These are phyloP conservation scores for Penicillium antarcticum DNA, from an alignment of 495 filamentous ascomycete genomes.

Conservation along the genomic window DNA sequence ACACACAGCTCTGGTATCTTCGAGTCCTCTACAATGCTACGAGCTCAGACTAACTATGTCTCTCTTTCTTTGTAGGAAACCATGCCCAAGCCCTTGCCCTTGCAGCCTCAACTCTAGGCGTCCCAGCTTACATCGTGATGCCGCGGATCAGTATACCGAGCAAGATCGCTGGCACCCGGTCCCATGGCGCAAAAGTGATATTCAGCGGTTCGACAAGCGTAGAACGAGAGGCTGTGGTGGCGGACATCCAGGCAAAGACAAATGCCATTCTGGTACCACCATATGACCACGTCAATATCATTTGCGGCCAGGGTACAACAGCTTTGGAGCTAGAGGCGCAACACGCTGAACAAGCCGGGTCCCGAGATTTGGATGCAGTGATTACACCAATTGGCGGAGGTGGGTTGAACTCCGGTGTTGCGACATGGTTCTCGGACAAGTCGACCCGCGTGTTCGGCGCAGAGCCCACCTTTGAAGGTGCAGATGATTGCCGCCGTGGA, in stretches of 20 bases:
- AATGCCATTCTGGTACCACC: slow-evolving; percentile 79
- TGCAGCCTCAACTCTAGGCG: slow-evolving; percentile 62
- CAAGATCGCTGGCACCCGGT: slow-evolving; percentile 79
- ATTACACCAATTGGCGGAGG: slow-evolving; percentile 87
- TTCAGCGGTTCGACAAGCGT: slow-evolving; percentile 77
- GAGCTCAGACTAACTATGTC: slow-evolving; percentile 4
- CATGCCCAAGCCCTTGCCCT: slow-evolving; percentile 94
- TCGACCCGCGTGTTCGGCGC: slow-evolving; percentile 78
- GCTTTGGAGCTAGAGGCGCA: slow-evolving; percentile 80
- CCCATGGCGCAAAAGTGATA: slow-evolving; percentile 72
- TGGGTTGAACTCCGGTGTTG: slow-evolving; percentile 81
- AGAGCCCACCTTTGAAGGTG: slow-evolving; percentile 81
- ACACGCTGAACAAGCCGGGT: slow-evolving; percentile 39
- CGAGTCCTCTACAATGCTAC: not conserved
- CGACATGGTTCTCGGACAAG: slow-evolving; percentile 67
- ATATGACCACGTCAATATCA: slow-evolving; percentile 87
- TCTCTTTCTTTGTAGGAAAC: slow-evolving; percentile 59
- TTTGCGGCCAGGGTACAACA: slow-evolving; percentile 87
- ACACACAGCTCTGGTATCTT: slow-evolving; percentile 82
- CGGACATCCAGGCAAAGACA: slow-evolving; percentile 61
- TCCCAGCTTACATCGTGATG: slow-evolving; percentile 87
- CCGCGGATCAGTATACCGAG: slow-evolving; percentile 74
- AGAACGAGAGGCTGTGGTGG: slow-evolving; percentile 77
- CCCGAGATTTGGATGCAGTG: slow-evolving; percentile 62
- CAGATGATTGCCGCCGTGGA: slow-evolving; percentile 74